Evolutionary conservation across 2,329 filamentous ascomycete genomes (phyloP).

Genomic region (Penicillium crustosum): DNA sequence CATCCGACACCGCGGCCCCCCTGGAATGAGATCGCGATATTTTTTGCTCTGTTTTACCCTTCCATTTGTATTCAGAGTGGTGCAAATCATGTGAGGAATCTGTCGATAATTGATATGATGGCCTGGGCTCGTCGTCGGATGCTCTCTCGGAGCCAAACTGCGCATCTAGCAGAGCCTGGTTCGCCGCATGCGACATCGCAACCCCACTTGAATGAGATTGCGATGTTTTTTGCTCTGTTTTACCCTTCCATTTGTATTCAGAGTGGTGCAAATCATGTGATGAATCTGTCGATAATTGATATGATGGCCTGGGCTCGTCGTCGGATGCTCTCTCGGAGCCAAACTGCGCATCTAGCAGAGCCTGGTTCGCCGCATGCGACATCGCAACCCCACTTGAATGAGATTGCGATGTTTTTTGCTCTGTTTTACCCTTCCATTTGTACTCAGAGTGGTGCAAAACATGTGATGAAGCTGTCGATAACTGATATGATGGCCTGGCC

Average conservation of each 20-base stretch:
- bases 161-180: conserved; percentile 25
- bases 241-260: neutral
- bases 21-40: neutral
- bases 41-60: neutral
- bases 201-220: neutral
- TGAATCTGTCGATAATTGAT: conserved; percentile 10
- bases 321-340: conserved; percentile 1
- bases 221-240: neutral
- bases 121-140: neutral
- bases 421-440: neutral
- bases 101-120: conserved; percentile 3
- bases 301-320: neutral
- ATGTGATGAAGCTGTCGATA: conserved; percentile 13
- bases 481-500: neutral
- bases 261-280: neutral
- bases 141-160: conserved; percentile 11
- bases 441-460: neutral
- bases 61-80: neutral
- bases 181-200: neutral
- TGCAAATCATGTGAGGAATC: conserved; percentile 9
- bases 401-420: neutral
- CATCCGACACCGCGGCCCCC: neutral
- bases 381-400: neutral
- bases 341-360: conserved; percentile 28
- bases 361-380: neutral